phyloP scores from a whole-genome alignment of 176 grass and related monocot genomes.

The sorghum (Sorghum bicolor) region Sorghum_bicolor_NCBIv3 NC_012871.2:3322501-3323000 shows the following conservation, averaged over 20 bases:
- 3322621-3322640: neutral
- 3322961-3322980: neutral
- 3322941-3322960: neutral
- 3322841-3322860: neutral
- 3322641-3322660: neutral
- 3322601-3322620: neutral
- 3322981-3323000: neutral
- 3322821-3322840: neutral
- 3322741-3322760: neutral
- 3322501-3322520: neutral
- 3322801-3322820: slow-evolving; percentile 13
- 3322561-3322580: neutral
- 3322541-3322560: neutral
- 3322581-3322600: slow-evolving; percentile 21
- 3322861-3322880: neutral
- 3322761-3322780: neutral
- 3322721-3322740: neutral
- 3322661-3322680: neutral
- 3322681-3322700: neutral
- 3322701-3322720: neutral
- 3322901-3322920: neutral
- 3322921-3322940: neutral
- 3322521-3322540: neutral
- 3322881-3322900: neutral
- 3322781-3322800: neutral